Evolutionary conservation across 139 green algal genomes (phyloP).

Genomic region (Volvox reticuliferus): DNA sequence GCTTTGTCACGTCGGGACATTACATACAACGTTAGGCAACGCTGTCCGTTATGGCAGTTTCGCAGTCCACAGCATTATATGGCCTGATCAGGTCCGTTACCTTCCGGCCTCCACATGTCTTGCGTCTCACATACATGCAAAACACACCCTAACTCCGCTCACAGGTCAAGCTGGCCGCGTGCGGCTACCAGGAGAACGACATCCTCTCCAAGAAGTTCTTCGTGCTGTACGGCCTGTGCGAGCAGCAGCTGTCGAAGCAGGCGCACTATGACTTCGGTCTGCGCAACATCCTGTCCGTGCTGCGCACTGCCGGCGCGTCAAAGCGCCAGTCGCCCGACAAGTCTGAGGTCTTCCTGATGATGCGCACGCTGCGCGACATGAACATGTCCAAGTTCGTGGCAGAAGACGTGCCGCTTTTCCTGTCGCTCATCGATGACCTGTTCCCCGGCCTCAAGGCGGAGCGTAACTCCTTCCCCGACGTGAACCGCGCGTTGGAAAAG

Average conservation of each 20-base stretch:
- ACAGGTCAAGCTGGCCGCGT: conserved; percentile 93
- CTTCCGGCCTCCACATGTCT: too few species aligned
- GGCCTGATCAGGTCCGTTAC: too few species aligned
- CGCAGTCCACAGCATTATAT: too few species aligned
- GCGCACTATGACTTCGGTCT: conserved; percentile 98
- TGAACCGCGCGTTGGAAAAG: conserved; percentile 81
- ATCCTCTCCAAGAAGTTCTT: conserved; percentile 96
- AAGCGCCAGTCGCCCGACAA: conserved; percentile 92
- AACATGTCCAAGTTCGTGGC: conserved; percentile 99
- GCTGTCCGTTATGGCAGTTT: too few species aligned
- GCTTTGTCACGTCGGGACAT: too few species aligned
- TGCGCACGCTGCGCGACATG: conserved; percentile 91
- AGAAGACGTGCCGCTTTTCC: conserved; percentile 96
- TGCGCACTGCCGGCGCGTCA: conserved; percentile 87
- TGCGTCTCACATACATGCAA: too few species aligned
- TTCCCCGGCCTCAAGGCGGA: conserved; percentile 88
- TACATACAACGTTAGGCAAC: too few species aligned
- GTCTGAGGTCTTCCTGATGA: conserved; percentile 84
- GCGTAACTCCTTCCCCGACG: conserved; percentile 79
- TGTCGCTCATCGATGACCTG: conserved; percentile 95
- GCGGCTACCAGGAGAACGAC: conserved; percentile 96
- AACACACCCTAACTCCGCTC: background rate
- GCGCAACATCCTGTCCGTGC: conserved; percentile 94
- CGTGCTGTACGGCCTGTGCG: conserved; percentile 96
- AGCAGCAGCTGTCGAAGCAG: conserved; percentile 98